phyloP scores from a whole-genome alignment of 148 eudicot genomes.

The Chenopodium formosanum region DNA sequence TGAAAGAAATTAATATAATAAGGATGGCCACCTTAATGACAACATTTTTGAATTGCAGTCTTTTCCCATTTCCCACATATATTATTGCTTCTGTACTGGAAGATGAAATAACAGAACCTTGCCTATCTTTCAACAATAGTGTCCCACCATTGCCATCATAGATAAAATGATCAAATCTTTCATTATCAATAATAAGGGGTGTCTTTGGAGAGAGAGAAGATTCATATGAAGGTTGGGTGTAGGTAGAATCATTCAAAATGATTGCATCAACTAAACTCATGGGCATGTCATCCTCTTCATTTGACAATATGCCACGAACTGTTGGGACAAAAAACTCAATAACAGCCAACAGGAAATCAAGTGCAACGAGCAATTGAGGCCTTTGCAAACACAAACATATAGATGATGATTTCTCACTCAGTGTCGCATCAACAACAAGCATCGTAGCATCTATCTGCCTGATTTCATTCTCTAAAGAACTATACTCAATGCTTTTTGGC shows the following conservation, averaged over 20 bases:
- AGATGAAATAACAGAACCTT: conserved; percentile 50
- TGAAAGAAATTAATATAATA: not conserved
- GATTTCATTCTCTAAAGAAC: conserved; percentile 39
- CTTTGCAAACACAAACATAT: conserved; percentile 78
- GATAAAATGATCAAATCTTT: conserved; percentile 53
- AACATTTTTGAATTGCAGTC: conserved; percentile 76
- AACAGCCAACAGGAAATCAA: conserved; percentile 87
- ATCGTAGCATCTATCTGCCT: conserved; percentile 58
- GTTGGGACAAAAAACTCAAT: conserved; percentile 91
- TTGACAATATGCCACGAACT: conserved; percentile 57
- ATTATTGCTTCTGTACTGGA: conserved; percentile 67
- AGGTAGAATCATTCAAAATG: conserved; percentile 57
- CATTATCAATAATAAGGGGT: conserved; percentile 85
- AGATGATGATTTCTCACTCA: conserved; percentile 51
- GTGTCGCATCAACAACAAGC: conserved; percentile 88
- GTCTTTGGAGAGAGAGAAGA: conserved; percentile 68
- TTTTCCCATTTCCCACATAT: conserved; percentile 82
- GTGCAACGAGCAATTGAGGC: conserved; percentile 96
- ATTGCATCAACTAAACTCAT: conserved; percentile 58
- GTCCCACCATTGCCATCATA: conserved; percentile 93
- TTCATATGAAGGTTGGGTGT: conserved; percentile 55
- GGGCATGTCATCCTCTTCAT: conserved; percentile 59
- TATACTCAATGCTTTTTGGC: conserved; percentile 49
- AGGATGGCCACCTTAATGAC: conserved; percentile 51
- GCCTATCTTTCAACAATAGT: conserved; percentile 62